Base-by-base conservation (phyloP, 2,329 filamentous ascomycete genomes). In the Calonectria leucothoes region DNA sequence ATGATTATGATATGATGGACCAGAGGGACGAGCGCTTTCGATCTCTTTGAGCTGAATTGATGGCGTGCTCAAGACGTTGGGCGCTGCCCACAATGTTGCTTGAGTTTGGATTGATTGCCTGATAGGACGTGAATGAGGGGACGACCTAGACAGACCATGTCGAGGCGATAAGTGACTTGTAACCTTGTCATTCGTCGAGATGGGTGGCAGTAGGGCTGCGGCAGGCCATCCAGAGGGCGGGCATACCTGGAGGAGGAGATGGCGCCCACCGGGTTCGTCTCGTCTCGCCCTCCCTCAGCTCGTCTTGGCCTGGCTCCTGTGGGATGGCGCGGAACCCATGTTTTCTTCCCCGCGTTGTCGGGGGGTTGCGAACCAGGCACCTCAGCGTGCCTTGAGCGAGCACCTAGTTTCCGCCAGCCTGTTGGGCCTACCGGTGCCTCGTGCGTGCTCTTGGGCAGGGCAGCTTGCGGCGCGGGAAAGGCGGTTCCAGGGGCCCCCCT, bases 121-220 rank as follows among this genome's bases (percentile, higher is more conserved):
- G 69, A 68, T 52, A 52, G 45, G 57, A 72, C 52, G 29, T 57
- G 55, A 63, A 48, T 63, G 52, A 25, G 42, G 48, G 65, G 42
- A 42, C 25, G 12, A 39, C n/a, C 25, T 23, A 45, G 57, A 61
- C 66, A 75, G 72, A 65, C 74, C 61, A 75, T 65, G 52, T 59
- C 68, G 65, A 72, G 63, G 74, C 75, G 74, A 79, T 75, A 78
- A 76, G 75, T 78, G 78, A 79, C 78, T 77, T 77, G 75, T 72
- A 72, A 48, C 74, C 37, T 48, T 63, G 57, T 65, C 35, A 79
- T 79, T 79, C 77, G 75, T 65, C 70, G 49, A 71, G 52, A 66
- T 75, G 65, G 15, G 20, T 33, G 61, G 70, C 45, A 69, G 73
- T 74, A 70, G 37, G 71, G 71, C 64, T 77, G 61, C 31, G 49